A percentile compares a stretch with the other conserved stretches of the same genome.
Evolutionary conservation across 257 asterid genomes (phyloP).

Genomic region (Solanum rostratum): DNA sequence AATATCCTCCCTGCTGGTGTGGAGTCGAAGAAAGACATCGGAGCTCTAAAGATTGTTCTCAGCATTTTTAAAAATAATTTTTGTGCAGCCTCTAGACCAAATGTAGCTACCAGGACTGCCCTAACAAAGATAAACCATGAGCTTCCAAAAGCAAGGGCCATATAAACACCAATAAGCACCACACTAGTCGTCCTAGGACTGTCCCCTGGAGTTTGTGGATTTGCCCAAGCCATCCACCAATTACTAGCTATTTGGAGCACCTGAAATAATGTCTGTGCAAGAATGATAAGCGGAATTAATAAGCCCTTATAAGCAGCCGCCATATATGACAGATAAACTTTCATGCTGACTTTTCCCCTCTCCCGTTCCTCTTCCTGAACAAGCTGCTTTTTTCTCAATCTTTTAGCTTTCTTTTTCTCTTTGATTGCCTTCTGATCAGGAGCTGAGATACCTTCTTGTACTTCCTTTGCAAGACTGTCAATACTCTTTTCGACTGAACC

Average conservation of each 20-base stretch:
- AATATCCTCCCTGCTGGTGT: constrained; percentile 91
- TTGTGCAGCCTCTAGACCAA: constrained; percentile 97
- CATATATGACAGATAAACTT: constrained; percentile 87
- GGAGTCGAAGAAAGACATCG: constrained; percentile 97
- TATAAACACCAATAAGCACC: constrained; percentile 74
- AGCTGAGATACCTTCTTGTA: constrained; percentile 50
- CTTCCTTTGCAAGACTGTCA: constrained; percentile 42
- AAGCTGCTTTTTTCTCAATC: constrained; percentile 80
- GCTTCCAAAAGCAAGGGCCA: constrained; percentile 98
- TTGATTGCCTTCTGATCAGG: constrained; percentile 66
- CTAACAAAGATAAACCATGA: constrained; percentile 84
- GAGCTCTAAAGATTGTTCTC: constrained; percentile 63
- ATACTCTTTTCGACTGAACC: constrained; percentile 45
- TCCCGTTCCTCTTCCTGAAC: constrained; percentile 99
- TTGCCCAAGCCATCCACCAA: constrained; percentile 99
- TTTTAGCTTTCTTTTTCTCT: constrained; percentile 88
- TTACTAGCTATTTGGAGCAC: constrained; percentile 95
- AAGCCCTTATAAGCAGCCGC: constrained; percentile 92
- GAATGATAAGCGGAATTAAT: constrained; percentile 70
- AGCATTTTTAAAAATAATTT: constrained; percentile 80
- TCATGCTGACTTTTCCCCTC: constrained; percentile 94
- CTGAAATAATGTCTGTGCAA: constrained; percentile 91
- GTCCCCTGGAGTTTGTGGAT: constrained; percentile 88
- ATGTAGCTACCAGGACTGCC: constrained; percentile 92
- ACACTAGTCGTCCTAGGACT: constrained; percentile 58